These are phyloP conservation scores for Kernera saxatilis DNA, from an alignment of 345 rosid genomes.

Conservation along the genomic window DNA sequence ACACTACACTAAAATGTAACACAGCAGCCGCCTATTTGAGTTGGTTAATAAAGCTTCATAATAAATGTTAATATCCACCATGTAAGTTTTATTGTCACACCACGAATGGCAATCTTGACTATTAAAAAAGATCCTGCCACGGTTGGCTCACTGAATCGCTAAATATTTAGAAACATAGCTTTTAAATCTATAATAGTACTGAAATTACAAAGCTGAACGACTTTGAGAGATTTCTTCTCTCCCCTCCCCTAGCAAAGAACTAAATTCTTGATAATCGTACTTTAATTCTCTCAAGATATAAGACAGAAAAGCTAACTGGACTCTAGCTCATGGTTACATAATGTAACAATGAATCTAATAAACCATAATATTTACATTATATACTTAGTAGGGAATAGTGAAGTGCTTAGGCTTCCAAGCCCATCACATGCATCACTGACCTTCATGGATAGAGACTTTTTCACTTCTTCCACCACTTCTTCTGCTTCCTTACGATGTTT, in stretches of 20 bases:
- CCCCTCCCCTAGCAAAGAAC: background rate
- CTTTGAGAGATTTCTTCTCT: background rate
- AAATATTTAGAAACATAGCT: background rate
- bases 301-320: background rate
- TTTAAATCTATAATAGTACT: background rate
- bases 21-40: background rate
- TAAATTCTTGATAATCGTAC: background rate
- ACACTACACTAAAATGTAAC: background rate
- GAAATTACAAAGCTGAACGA: background rate
- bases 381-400: background rate
- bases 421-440: constrained; percentile 44
- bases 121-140: background rate
- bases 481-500: constrained; percentile 79
- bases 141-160: background rate
- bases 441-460: constrained; percentile 80
- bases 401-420: constrained; percentile 1
- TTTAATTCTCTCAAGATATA: background rate
- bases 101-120: background rate
- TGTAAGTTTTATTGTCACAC: background rate
- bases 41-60: background rate
- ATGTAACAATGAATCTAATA: background rate
- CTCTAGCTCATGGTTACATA: constrained; percentile 1
- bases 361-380: background rate
- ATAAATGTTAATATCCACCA: background rate
- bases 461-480: constrained; percentile 77